Base-by-base conservation (phyloP, 306 rosid species). In the Cicer pinnatifidum region DNA sequence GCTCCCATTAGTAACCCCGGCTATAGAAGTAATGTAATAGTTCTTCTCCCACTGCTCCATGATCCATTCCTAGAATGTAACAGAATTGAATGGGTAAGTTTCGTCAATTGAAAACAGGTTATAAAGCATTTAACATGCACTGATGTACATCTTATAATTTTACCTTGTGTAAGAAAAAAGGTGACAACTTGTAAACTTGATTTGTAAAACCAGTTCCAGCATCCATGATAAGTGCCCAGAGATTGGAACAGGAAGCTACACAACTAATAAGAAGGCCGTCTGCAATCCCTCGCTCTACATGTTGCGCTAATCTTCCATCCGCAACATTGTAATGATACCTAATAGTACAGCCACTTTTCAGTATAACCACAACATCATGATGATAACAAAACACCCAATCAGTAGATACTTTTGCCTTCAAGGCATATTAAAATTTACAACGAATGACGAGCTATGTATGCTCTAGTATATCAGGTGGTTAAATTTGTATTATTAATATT, bases 181-280 rank as follows among this genome's bases (percentile, higher is more conserved):
- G 91, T 0, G 96, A 91, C 75, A 91, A 78, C 83, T 93, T 93
- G 76, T 89, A 88, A 75, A 93, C 94, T 89, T 93, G 98, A 82
- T 11, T 71, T 9, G 94, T 81, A 83, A 89, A 93, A 73, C 97
- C 94, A 67, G 98, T 93, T 77, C 98, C 97, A 37, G 97, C 97
- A 75, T 93, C 98, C 98, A 93, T 93, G 58, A 93, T 93, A 73
- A 93, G 96, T 15, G 98, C 97, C 98, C 98, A 93, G 39, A 91
- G 98, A 88, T 91, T 91, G 75, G 98, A 88, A 76, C 97, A 91
- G 64, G 98, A 93, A 41, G 97, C 77, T 69, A 93, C 98, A 46
- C 97, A 93, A 76, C 97, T 91, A 71, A 93, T 93, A 67, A 86
- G 97, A 72, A 93, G 89, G 39, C 98, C 98, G 72, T 93, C 98